Percentiles rank a stretch among this genome's conserved stretches.
phyloP scores from a whole-genome alignment of 2,329 filamentous ascomycete species.

The Phyllosticta citriasiana region DNA sequence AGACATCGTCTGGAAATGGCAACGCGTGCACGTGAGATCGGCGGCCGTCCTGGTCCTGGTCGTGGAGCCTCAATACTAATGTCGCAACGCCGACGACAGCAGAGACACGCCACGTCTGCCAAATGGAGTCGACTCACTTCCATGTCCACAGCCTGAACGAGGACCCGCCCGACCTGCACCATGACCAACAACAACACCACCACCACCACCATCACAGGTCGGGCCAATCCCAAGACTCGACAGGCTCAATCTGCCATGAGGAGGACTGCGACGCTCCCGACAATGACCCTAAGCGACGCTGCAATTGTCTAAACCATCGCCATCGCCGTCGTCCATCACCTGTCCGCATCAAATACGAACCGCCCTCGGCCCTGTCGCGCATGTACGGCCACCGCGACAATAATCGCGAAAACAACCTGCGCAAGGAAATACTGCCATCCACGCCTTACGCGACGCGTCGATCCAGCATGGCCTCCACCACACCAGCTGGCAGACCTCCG shows the following conservation, averaged over 20 bases:
- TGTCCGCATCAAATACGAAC: slow-evolving; percentile 1
- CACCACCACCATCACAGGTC: background rate
- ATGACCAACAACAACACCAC: slow-evolving; percentile 4
- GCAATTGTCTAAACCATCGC: slow-evolving; percentile 9
- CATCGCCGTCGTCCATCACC: slow-evolving; percentile 3
- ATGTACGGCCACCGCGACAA: slow-evolving; percentile 2
- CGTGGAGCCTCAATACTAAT: background rate
- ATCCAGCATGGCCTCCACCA: slow-evolving; percentile 41
- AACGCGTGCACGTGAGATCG: slow-evolving; percentile 7
- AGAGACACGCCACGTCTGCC: slow-evolving; percentile 4
- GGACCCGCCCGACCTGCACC: background rate
- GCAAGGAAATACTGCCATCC: slow-evolving; percentile 18
- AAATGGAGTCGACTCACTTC: slow-evolving; percentile 8
- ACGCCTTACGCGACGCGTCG: slow-evolving; percentile 20
- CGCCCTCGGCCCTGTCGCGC: slow-evolving; percentile 2
- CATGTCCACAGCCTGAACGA: slow-evolving; percentile 7
- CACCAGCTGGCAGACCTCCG: slow-evolving; percentile 47
- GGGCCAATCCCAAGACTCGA: background rate
- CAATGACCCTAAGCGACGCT: slow-evolving; percentile 10
- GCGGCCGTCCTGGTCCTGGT: background rate
- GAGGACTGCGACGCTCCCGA: slow-evolving; percentile 5
- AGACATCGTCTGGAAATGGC: background rate
- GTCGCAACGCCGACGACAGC: background rate
- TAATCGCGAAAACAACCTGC: background rate
- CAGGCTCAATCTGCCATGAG: background rate